A percentile compares a stretch with the other conserved stretches of the same genome.
These are phyloP conservation scores for Nissolia schottii DNA, from an alignment of 306 rosid genomes.

Conservation along the genomic window DNA sequence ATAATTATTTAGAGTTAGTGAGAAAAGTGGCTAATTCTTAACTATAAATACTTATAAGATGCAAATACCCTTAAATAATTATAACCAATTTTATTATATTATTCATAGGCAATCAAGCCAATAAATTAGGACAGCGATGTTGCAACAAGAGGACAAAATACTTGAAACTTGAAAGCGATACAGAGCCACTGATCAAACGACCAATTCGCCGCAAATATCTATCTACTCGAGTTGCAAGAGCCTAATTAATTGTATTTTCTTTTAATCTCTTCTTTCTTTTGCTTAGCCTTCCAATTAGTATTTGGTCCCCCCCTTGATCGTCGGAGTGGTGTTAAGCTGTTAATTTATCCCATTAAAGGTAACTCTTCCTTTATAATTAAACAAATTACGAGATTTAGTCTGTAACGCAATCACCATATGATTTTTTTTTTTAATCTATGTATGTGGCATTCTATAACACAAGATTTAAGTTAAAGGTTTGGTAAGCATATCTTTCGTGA, in stretches of 20 bases:
- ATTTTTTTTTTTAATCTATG: not conserved
- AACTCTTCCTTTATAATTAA: not conserved
- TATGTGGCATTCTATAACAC: not conserved
- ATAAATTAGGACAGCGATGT: not conserved
- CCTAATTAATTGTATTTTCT: not conserved
- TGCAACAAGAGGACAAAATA: not conserved
- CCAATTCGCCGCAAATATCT: conserved; percentile 11
- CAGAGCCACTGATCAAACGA: not conserved
- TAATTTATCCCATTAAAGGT: not conserved
- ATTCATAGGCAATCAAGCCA: not conserved
- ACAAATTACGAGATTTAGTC: not conserved
- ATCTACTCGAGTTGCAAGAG: not conserved
- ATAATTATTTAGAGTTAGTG: too few relatives aligned
- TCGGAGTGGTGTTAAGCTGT: not conserved
- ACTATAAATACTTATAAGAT: too few relatives aligned
- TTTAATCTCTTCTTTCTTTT: not conserved
- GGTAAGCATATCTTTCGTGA: not conserved
- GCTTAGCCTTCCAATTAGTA: not conserved
- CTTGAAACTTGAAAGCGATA: not conserved
- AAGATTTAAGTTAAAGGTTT: not conserved
- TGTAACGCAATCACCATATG: not conserved
- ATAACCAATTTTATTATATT: too few relatives aligned
- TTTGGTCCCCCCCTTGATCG: not conserved
- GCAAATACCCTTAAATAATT: too few relatives aligned
- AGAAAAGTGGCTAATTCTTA: too few relatives aligned